Evolutionary conservation across 495 filamentous ascomycete species (phyloP).

Genomic region (Podospora tetraspora): DNA sequence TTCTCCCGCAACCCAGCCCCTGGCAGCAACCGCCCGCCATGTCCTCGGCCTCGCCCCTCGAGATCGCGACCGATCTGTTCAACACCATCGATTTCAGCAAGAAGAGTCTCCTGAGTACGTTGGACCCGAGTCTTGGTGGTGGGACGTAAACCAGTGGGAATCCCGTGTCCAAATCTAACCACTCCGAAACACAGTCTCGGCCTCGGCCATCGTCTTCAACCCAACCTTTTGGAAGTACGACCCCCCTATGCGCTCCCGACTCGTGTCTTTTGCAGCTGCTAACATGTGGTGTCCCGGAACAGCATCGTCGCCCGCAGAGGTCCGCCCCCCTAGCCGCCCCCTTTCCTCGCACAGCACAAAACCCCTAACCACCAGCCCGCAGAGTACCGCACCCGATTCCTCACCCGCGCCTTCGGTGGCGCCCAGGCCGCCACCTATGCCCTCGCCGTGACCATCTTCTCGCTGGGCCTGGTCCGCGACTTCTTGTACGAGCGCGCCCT

Average conservation of each 20-base stretch:
- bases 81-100: conserved; percentile 65
- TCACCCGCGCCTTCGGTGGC: conserved; percentile 81
- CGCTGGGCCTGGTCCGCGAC: conserved; percentile 83
- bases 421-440: conserved; percentile 81
- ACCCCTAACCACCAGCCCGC: conserved; percentile 13
- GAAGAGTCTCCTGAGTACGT: conserved; percentile 58
- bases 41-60: conserved; percentile 23
- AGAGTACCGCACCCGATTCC: conserved; percentile 88
- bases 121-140: neutral
- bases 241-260: neutral
- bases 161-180: conserved; percentile 12
- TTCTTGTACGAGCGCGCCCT: conserved; percentile 67
- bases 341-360: conserved; percentile 1
- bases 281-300: conserved; percentile 17
- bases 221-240: conserved; percentile 76
- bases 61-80: conserved; percentile 38
- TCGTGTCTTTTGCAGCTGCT: conserved; percentile 11
- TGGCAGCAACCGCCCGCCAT: conserved; percentile 19
- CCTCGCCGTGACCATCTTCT: conserved; percentile 84
- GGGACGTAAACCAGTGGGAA: neutral
- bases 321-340: conserved; percentile 28
- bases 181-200: conserved; percentile 50
- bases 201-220: conserved; percentile 65
- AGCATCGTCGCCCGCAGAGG: conserved; percentile 66
- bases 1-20: neutral